Base-by-base conservation (phyloP, 1,284 basidiomycete genomes). In the Trichosporon sp. region DNA sequence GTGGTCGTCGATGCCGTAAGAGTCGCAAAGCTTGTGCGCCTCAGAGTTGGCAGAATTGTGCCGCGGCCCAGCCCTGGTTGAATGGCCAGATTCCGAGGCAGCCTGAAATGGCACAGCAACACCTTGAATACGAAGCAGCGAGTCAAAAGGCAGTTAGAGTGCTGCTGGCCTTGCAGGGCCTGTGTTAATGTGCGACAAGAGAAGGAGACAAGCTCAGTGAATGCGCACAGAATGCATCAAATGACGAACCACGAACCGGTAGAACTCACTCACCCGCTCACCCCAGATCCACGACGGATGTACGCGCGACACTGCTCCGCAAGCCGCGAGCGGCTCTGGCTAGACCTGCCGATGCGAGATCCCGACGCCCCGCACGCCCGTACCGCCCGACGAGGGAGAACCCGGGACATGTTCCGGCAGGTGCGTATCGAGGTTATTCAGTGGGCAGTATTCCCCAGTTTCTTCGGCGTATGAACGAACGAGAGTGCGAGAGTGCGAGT, bases 401-500 rank as follows among this genome's bases (percentile, higher is more conserved):
- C 16, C 43, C 51, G 51, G 51, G 51, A 21, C 51, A 54, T 54
- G 51, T 54, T 54, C 51, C 51, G 51, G 51, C 51, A 54, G 19
- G 51, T 26, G 51, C 51, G 51, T 54, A 54, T 21, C 51, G 51
- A 54, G 21, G 21, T 16, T 16, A 54, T 54, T 54, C 21, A 54
- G 19, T 16, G 26, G 51, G 51, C 19, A 46, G 26, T 26, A 26
- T 26, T 26, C 26, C 26, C 26, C 26, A 26, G 26, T 4, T 10
- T 37, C 10, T n/a, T 4, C 51, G n/a, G 43, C 43, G 43, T 14
- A n/a, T 14, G 43, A n/a, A 7, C 43, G 43, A 3, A 46, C n/a
- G 16, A 46, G 43, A 14, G 43, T 11, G 16, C 38, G 38, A 40
- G 10, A 37, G 8, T 2, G 35, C 35, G 35, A 4, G 43, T 46